These are phyloP conservation scores for Comarum palustre DNA, from an alignment of 306 rosid genomes.

Conservation along the genomic window DNA sequence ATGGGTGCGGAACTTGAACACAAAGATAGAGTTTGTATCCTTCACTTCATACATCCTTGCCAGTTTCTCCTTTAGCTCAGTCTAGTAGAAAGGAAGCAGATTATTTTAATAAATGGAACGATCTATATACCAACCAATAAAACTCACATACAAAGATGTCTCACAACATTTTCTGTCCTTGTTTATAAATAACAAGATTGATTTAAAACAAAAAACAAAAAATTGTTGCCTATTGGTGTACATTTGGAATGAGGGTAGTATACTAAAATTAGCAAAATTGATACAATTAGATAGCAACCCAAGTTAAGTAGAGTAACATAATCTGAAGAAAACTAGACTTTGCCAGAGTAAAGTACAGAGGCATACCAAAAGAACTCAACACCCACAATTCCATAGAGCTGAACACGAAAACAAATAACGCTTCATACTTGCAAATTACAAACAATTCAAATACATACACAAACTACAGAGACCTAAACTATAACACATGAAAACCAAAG, in stretches of 20 bases:
- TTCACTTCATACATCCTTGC: slow-evolving; percentile 74
- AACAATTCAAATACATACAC: neutral
- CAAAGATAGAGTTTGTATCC: slow-evolving; percentile 74
- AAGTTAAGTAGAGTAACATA: neutral
- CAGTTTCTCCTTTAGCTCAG: slow-evolving; percentile 86
- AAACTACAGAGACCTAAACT: neutral
- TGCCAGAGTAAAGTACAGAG: neutral
- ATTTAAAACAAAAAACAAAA: no score
- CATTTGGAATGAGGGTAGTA: neutral
- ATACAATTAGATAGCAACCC: neutral
- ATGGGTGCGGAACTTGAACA: slow-evolving; percentile 85
- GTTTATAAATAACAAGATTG: neutral
- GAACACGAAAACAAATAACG: neutral
- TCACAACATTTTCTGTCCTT: neutral
- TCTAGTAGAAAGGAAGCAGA: slow-evolving; percentile 35
- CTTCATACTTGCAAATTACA: neutral
- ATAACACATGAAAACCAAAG: neutral
- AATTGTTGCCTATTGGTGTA: neutral
- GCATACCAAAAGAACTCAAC: neutral
- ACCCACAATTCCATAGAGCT: neutral
- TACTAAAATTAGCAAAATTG: neutral
- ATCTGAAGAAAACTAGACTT: neutral
- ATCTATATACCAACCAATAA: neutral
- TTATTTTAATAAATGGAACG: neutral
- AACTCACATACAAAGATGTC: neutral